phyloP scores from a whole-genome alignment of 306 rosid genomes.

The Cercis canadensis region DNA sequence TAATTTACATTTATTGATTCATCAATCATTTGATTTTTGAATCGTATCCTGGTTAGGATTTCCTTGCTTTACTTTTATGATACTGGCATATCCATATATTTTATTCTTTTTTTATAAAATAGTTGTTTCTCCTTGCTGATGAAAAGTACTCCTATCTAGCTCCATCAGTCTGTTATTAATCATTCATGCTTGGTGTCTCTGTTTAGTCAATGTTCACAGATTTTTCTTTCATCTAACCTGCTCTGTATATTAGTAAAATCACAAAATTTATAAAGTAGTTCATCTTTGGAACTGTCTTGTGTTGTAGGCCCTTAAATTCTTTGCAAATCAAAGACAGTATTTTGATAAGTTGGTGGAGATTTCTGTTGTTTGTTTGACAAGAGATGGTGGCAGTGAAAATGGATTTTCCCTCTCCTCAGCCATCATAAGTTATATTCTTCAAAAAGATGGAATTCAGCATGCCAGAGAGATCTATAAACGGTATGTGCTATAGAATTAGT shows the following conservation, averaged over 20 bases:
- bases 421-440: conserved; percentile 68
- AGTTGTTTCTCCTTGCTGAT: neutral
- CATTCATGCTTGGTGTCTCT: conserved; percentile 25
- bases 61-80: neutral
- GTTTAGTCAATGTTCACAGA: conserved; percentile 7
- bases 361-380: conserved; percentile 59
- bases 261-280: neutral
- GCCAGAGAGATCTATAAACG: conserved; percentile 81
- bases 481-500: conserved; percentile 48
- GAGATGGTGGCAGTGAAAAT: conserved; percentile 76
- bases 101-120: too few relatives aligned
- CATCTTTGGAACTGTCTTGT: conserved; percentile 29
- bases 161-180: neutral
- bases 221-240: conserved; percentile 23
- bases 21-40: conserved; percentile 23
- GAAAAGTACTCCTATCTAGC: neutral
- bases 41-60: conserved; percentile 9
- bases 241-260: conserved; percentile 26
- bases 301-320: conserved; percentile 77
- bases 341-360: conserved; percentile 77
- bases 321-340: conserved; percentile 58
- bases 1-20: conserved; percentile 5
- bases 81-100: neutral
- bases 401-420: conserved; percentile 84
- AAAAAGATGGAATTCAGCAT: conserved; percentile 73